Conservation (phyloP, 352 stramenopile genomes). For the Phytopythium helicoides region DNA sequence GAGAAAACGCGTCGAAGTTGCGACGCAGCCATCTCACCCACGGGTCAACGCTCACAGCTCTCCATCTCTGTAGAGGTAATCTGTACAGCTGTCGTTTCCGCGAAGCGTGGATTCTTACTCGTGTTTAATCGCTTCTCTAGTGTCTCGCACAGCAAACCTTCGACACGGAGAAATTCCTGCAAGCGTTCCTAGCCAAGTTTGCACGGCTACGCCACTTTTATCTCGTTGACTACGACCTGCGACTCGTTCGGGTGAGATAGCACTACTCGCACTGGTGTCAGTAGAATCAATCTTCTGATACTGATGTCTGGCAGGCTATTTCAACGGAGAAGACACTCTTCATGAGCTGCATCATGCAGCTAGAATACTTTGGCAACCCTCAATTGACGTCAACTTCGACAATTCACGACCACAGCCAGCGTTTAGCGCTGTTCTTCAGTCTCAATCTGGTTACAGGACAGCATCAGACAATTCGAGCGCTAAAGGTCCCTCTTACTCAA, state of each 20-base stretch:
- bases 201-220: slow-evolving; percentile 30
- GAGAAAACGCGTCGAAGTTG: too few species aligned
- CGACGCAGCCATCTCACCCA: too few species aligned
- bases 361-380: slow-evolving; percentile 12
- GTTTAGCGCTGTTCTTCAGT: slow-evolving; percentile 44
- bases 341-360: slow-evolving; percentile 44
- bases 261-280: neutral
- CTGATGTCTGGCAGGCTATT: slow-evolving; percentile 27
- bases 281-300: too few species aligned
- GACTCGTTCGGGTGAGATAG: slow-evolving; percentile 38
- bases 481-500: slow-evolving; percentile 32
- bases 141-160: slow-evolving; percentile 47
- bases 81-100: too few species aligned
- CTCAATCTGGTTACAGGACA: slow-evolving; percentile 41
- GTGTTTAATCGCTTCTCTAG: slow-evolving; percentile 10
- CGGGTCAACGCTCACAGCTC: too few species aligned
- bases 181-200: slow-evolving; percentile 42
- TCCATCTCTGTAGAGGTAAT: too few species aligned
- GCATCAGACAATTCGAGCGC: slow-evolving; percentile 38
- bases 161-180: slow-evolving; percentile 56
- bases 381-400: neutral
- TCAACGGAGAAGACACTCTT: slow-evolving; percentile 34
- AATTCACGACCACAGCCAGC: slow-evolving; percentile 6
- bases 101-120: too few species aligned
- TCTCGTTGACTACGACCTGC: slow-evolving; percentile 64